phyloP scores from a whole-genome alignment of 2,329 filamentous ascomycete species.

The Penicillium sp. region DNA sequence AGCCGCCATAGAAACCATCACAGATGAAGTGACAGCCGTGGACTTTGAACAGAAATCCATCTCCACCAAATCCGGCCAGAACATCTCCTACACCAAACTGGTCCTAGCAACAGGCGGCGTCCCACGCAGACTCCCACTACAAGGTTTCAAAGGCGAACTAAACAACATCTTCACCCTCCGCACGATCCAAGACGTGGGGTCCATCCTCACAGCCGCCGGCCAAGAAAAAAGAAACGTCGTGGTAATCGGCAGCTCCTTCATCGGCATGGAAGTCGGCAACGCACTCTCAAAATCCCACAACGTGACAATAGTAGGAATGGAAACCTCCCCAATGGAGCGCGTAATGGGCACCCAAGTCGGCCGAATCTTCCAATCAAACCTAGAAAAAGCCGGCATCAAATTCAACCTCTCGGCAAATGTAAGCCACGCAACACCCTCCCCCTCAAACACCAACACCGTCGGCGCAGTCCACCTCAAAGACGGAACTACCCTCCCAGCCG shows the following conservation, averaged over 20 bases:
- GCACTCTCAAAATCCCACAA: slow-evolving; percentile 75
- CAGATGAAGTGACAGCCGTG: slow-evolving; percentile 66
- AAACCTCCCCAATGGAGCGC: slow-evolving; percentile 77
- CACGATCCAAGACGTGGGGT: slow-evolving; percentile 71
- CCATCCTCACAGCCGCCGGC: slow-evolving; percentile 72
- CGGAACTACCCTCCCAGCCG: slow-evolving; percentile 78
- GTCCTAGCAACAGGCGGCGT: slow-evolving; percentile 86
- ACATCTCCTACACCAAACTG: slow-evolving; percentile 79
- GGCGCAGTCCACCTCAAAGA: slow-evolving; percentile 82
- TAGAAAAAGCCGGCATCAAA: slow-evolving; percentile 85
- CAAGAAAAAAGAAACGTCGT: slow-evolving; percentile 86
- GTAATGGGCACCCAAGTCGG: slow-evolving; percentile 83
- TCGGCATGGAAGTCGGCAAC: slow-evolving; percentile 96
- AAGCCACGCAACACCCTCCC: slow-evolving; percentile 75
- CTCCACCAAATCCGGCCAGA: slow-evolving; percentile 69
- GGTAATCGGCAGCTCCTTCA: slow-evolving; percentile 89
- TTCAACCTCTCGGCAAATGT: slow-evolving; percentile 82
- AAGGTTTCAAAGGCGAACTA: slow-evolving; percentile 76
- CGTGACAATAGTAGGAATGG: slow-evolving; percentile 87
- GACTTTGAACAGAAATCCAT: slow-evolving; percentile 75
- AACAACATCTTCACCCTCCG: slow-evolving; percentile 85
- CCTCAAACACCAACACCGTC: slow-evolving; percentile 67
- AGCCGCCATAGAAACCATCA: slow-evolving; percentile 56
- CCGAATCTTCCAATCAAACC: slow-evolving; percentile 70
- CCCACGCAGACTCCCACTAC: slow-evolving; percentile 71